Percentiles rank a stretch among this genome's conserved stretches.
These are phyloP conservation scores for Myxozyma mucilagina DNA, from an alignment of 805 yeast genomes.

Conservation along the genomic window DNA sequence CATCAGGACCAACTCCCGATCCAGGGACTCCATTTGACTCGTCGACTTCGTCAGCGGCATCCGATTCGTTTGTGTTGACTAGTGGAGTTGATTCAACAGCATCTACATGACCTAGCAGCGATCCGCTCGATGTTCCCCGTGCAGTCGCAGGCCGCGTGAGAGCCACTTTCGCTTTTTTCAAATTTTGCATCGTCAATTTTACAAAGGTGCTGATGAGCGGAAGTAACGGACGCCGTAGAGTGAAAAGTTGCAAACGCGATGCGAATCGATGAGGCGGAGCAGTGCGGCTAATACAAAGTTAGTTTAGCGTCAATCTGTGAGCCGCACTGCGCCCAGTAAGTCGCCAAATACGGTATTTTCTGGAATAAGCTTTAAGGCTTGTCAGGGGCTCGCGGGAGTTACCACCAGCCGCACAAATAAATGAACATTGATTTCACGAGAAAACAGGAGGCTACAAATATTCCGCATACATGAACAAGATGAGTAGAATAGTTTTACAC, in stretches of 20 bases:
- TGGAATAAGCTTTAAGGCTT: not conserved
- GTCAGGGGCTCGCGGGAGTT: not conserved
- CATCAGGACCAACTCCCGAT: slow-evolving; percentile 4
- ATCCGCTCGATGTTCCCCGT: slow-evolving; percentile 10
- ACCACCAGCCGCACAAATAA: not conserved
- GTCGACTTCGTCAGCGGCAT: not conserved
- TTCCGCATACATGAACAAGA: too few relatives aligned
- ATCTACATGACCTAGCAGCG: slow-evolving; percentile 1
- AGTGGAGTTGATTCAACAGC: slow-evolving; percentile 19
- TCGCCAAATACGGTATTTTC: not conserved
- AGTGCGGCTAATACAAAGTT: not conserved
- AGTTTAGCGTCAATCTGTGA: not conserved
- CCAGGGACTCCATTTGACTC: slow-evolving; percentile 14
- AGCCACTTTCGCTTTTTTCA: slow-evolving; percentile 17
- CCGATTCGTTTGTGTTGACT: not conserved
- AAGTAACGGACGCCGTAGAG: not conserved
- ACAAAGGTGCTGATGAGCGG: not conserved
- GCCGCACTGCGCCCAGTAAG: not conserved
- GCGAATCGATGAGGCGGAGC: slow-evolving; percentile 1
- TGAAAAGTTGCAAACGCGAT: not conserved
- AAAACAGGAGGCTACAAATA: too few relatives aligned
- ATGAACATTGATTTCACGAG: not conserved
- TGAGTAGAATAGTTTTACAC: too few relatives aligned
- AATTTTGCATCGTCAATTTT: slow-evolving; percentile 7
- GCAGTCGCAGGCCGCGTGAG: slow-evolving; percentile 20